Evolutionary conservation across 257 asterid genomes (phyloP), one percentile per base, ranked within the genome.

Genomic region (Solanum etuberosum): DNA sequence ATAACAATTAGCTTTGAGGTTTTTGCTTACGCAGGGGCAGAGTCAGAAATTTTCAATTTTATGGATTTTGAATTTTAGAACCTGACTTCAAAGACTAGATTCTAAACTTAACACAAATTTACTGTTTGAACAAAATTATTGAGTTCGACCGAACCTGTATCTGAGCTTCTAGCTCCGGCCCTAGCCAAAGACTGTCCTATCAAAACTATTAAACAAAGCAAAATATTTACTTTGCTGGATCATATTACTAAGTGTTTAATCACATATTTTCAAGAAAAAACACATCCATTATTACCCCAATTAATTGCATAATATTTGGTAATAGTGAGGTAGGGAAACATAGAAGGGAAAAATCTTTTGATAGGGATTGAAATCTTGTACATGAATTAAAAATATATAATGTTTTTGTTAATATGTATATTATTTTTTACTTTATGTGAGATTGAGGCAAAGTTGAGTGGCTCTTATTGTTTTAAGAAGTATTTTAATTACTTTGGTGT

Each of bases 1-100:
- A 80, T 85, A 90, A 88, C 88, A 90, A 85, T 70, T 84, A 81
- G 83, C 90, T 89, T 81, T 88, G 57, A 81, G 40, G 13, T 15
- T 83, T n/a, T 74, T 89, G 89, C 76, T 34, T 72, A 61, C 3
- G 0, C 0, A 21, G 4, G 9, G 7, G 0, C 6, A 9, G 3
- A 7, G 76, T 8, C 7, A 15, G n/a, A 7, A 16, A 3, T 7
- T 15, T 70, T 70, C 12, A 70, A 29, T 7, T 31, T 70, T 70
- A 27, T 67, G 3, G 2, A 32, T 68, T 68, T 9, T 68, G 76
- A 0, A 68, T 68, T 68, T 68, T 14, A 31, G 40, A 68, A 7
- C 40, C 7, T 32, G 37, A 68, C 40, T 68, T 16, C 12, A 7
- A 68, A 15, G 10, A 68, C 21, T 68, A 7, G 0, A 18, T 29